These are phyloP conservation scores for Dalbergia cochinchinensis DNA, from an alignment of 306 rosid genomes.

Conservation along the genomic window DNA sequence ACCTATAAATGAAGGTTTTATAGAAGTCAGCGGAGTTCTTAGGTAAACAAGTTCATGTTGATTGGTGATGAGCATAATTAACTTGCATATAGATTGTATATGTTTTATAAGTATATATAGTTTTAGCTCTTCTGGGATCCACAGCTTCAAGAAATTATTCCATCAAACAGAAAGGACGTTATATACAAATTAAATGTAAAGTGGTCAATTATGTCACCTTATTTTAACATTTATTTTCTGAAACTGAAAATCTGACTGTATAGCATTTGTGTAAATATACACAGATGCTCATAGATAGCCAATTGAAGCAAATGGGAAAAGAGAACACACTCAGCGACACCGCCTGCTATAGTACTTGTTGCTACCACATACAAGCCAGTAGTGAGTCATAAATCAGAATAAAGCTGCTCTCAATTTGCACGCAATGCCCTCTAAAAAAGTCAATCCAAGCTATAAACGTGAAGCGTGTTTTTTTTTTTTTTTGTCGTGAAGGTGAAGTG, in stretches of 20 bases:
- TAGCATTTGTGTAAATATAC: not conserved
- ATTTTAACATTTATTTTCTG: too few species aligned
- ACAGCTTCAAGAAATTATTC: constrained; percentile 36
- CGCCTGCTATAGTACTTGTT: constrained; percentile 28
- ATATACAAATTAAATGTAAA: not conserved
- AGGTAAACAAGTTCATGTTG: not conserved
- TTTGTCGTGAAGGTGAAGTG: too few species aligned
- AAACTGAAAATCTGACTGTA: too few species aligned
- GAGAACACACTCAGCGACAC: constrained; percentile 29
- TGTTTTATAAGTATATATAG: not conserved
- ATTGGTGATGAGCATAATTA: constrained; percentile 1
- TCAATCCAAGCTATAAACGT: constrained; percentile 39
- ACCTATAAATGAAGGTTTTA: too few species aligned
- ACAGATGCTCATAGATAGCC: constrained; percentile 17
- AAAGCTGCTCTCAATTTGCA: constrained; percentile 50
- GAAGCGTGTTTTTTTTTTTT: too few species aligned
- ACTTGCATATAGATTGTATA: constrained; percentile 28
- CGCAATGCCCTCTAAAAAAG: constrained; percentile 49
- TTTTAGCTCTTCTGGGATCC: constrained; percentile 1
- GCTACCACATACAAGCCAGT: constrained; percentile 38
- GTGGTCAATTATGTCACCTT: too few species aligned
- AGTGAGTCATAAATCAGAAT: constrained; percentile 45
- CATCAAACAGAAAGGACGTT: constrained; percentile 14
- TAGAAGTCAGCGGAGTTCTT: too few species aligned
- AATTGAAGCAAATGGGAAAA: constrained; percentile 23